A percentile compares a stretch with the other conserved stretches of the same genome.
These are phyloP conservation scores for Puya raimondii DNA, from an alignment of 176 grass and related monocot species.

Conservation along the genomic window DNA sequence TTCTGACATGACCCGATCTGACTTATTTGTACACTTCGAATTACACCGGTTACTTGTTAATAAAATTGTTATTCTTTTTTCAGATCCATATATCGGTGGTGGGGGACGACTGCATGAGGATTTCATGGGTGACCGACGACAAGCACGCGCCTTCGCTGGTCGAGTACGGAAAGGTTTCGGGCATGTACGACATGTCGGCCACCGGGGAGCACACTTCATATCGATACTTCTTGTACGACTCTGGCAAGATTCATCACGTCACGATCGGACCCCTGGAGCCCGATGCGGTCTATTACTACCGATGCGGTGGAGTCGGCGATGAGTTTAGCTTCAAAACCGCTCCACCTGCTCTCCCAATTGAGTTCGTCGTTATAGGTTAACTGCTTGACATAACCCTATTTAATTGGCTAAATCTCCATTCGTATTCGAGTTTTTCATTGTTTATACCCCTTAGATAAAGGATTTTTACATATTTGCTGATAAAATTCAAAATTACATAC, in stretches of 20 bases:
- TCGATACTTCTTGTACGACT: conserved; percentile 72
- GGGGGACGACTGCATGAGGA: conserved; percentile 30
- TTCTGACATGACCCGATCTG: not conserved
- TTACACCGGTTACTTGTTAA: not conserved
- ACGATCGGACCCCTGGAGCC: conserved; percentile 68
- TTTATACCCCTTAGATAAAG: not conserved
- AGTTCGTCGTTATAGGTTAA: conserved; percentile 50
- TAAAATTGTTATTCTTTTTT: not conserved
- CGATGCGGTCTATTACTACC: conserved; percentile 69
- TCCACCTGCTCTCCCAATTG: conserved; percentile 49
- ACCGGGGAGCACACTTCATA: conserved; percentile 67
- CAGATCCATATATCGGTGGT: conserved; percentile 64
- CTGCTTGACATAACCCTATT: not conserved
- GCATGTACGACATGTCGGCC: conserved; percentile 36
- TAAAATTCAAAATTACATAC: no score
- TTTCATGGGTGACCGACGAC: conserved; percentile 77
- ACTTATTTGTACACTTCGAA: not conserved
- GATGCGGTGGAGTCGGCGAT: conserved; percentile 40
- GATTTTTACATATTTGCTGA: no score
- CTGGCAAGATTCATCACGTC: conserved; percentile 92
- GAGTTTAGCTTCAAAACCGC: conserved; percentile 76
- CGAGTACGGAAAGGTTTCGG: conserved; percentile 45
- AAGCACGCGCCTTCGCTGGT: conserved; percentile 46
- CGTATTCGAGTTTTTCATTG: not conserved
- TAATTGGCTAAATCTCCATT: not conserved